Conservation (phyloP, 371 early-diverging fungal genomes). For the Mucor ambiguus region DNA sequence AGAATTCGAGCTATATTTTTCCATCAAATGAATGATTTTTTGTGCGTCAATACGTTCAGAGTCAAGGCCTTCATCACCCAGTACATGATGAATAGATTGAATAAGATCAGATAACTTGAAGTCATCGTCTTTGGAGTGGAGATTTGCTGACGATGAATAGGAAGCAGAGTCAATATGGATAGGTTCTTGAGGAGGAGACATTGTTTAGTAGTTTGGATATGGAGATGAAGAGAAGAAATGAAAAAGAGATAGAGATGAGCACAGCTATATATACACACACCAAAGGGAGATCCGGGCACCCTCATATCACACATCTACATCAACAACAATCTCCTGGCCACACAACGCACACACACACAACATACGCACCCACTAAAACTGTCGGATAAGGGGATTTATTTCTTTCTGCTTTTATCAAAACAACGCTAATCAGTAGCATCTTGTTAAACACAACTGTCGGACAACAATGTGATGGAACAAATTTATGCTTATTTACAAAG, state of each 20-base stretch:
- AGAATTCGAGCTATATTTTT: conserved; percentile 60
- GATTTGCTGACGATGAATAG: not conserved
- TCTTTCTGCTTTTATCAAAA: not conserved
- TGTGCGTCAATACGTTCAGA: conserved; percentile 63
- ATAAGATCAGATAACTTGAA: conserved; percentile 21
- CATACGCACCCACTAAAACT: not conserved
- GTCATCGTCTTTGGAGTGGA: not conserved
- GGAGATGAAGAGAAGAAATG: conserved; percentile 12
- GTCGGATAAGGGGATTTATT: not conserved
- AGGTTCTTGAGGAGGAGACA: conserved; percentile 35
- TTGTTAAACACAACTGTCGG: conserved; percentile 4
- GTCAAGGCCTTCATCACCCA: conserved; percentile 41
- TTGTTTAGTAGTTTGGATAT: conserved; percentile 1
- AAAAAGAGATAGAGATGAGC: not conserved
- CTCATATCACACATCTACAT: not conserved
- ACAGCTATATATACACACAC: conserved; percentile 10
- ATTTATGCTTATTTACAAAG: conserved; percentile 7
- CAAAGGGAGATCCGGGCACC: not conserved
- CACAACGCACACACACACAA: conserved; percentile 1
- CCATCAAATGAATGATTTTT: conserved; percentile 66
- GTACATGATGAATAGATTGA: conserved; percentile 25
- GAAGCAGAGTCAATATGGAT: conserved; percentile 1
- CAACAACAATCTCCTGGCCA: not conserved
- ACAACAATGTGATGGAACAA: conserved; percentile 11
- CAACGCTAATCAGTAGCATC: not conserved